Conservation (phyloP, 257 asterid genomes). For the Solanum paucissectum region DNA sequence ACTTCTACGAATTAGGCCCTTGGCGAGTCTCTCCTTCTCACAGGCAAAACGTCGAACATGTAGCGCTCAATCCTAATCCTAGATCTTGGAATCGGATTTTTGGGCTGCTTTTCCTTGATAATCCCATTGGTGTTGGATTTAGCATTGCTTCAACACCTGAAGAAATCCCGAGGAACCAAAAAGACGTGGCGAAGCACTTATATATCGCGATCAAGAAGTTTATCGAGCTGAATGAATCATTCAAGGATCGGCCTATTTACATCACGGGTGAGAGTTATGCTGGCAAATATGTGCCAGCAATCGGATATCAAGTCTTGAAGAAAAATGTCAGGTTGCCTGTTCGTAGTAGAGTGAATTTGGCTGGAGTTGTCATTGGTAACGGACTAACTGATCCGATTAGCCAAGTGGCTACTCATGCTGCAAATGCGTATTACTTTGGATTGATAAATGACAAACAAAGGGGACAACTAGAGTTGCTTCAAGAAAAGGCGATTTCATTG, state of each 20-base stretch:
- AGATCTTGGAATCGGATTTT: conserved; percentile 68
- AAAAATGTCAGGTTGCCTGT: conserved; percentile 29
- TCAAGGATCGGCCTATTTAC: conserved; percentile 45
- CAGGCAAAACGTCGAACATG: not conserved
- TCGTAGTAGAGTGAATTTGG: conserved; percentile 29
- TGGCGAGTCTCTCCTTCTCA: conserved; percentile 37
- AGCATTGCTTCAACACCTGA: conserved; percentile 44
- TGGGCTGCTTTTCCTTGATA: conserved; percentile 68
- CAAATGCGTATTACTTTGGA: conserved; percentile 35
- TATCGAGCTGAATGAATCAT: conserved; percentile 23
- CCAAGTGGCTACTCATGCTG: conserved; percentile 63
- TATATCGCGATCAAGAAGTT: conserved; percentile 46
- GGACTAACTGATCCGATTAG: conserved; percentile 74
- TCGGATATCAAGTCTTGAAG: conserved; percentile 52
- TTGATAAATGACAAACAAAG: conserved; percentile 55
- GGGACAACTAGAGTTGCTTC: conserved; percentile 37
- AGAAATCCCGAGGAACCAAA: conserved; percentile 65
- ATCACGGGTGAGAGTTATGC: conserved; percentile 78
- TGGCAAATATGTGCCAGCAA: conserved; percentile 64
- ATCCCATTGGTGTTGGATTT: conserved; percentile 73
- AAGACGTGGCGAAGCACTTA: conserved; percentile 51
- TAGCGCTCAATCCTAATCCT: conserved; percentile 29
- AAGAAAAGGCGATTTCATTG: conserved; percentile 18
- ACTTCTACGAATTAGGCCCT: conserved; percentile 69
- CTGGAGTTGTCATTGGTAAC: conserved; percentile 75